phyloP scores from a whole-genome alignment of 1,139 yeast species.

The Torulaspora pretoriensis region DNA sequence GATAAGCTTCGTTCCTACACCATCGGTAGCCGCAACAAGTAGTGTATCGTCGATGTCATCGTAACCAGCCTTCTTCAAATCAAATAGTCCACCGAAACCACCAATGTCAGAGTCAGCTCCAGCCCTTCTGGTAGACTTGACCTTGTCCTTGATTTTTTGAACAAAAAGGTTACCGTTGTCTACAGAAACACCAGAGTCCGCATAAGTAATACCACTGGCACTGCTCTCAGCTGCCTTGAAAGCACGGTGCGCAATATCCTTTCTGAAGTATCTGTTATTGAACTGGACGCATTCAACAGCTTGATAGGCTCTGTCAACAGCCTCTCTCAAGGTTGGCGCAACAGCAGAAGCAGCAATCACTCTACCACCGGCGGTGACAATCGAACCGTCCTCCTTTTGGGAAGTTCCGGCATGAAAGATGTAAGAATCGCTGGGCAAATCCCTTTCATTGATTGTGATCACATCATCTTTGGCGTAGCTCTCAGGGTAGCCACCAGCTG shows the following conservation, averaged over 20 bases:
- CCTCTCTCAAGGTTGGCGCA: constrained; percentile 67
- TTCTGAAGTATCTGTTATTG: constrained; percentile 74
- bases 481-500: constrained; percentile 98
- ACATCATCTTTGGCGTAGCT: constrained; percentile 80
- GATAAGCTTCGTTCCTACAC: constrained; percentile 96
- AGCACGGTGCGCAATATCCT: constrained; percentile 94
- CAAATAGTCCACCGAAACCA: constrained; percentile 97
- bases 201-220: constrained; percentile 60
- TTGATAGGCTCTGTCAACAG: constrained; percentile 79
- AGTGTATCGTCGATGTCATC: constrained; percentile 61
- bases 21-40: constrained; percentile 96
- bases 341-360: constrained; percentile 93
- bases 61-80: constrained; percentile 83
- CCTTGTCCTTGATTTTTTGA: constrained; percentile 83
- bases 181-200: constrained; percentile 94
- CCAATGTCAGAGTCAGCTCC: constrained; percentile 99
- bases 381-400: constrained; percentile 45
- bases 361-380: constrained; percentile 91
- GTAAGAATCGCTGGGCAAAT: constrained; percentile 52
- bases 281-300: constrained; percentile 79
- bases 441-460: constrained; percentile 53
- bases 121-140: constrained; percentile 88
- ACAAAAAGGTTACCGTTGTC: constrained; percentile 91
- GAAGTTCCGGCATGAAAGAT: constrained; percentile 96
- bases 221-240: constrained; percentile 52